Conservation (phyloP, 495 filamentous ascomycete species). For the Trichoderma orchidacearum region DNA sequence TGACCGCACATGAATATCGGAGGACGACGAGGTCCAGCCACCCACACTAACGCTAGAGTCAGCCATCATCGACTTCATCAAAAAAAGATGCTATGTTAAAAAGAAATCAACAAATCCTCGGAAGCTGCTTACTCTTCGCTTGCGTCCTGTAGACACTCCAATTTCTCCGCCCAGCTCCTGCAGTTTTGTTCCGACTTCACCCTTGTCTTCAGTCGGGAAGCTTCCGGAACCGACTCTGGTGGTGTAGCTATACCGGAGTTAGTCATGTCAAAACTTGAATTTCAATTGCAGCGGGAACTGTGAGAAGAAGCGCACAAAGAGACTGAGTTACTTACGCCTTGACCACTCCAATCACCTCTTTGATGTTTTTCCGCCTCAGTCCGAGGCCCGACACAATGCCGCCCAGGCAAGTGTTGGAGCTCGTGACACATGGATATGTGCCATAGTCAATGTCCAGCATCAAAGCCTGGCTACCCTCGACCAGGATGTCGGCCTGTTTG, state of each 20-base stretch:
- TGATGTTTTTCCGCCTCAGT: constrained; percentile 35
- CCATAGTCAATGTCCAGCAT: constrained; percentile 33
- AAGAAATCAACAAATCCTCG: too few relatives aligned
- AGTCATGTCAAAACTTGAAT: too few relatives aligned
- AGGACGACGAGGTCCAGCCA: not conserved
- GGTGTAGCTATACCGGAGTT: not conserved
- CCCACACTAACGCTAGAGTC: not conserved
- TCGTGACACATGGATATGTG: constrained; percentile 50
- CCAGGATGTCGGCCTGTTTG: constrained; percentile 50
- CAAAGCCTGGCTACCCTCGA: constrained; percentile 72
- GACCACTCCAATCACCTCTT: not conserved
- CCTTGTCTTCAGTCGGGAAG: not conserved
- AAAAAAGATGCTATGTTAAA: too few relatives aligned
- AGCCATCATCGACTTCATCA: not conserved
- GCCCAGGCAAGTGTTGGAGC: constrained; percentile 58
- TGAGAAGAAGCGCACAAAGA: not conserved
- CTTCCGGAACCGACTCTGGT: not conserved
- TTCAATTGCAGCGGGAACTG: not conserved
- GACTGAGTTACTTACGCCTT: not conserved
- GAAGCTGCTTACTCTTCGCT: not conserved
- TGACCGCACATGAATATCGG: not conserved
- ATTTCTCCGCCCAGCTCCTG: not conserved
- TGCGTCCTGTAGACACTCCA: not conserved
- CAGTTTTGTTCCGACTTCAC: too few relatives aligned
- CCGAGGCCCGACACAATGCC: constrained; percentile 64